Percentiles rank a stretch among this genome's conserved stretches.
These are phyloP conservation scores for Nakazawaea ernobii DNA, from an alignment of 805 yeast genomes.

Conservation along the genomic window DNA sequence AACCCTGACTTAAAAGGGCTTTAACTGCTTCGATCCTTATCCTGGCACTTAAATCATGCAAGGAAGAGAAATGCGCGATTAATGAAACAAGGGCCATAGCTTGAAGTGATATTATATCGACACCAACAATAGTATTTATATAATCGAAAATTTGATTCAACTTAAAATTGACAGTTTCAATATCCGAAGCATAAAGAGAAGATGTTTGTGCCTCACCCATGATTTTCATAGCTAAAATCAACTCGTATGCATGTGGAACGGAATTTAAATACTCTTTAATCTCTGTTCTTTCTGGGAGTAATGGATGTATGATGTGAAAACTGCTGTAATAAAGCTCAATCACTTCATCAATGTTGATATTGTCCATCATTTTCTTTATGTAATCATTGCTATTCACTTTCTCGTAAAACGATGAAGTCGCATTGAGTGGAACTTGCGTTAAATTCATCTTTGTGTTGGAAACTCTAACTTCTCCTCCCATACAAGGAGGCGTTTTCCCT, in stretches of 20 bases:
- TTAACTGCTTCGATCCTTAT: conserved; percentile 36
- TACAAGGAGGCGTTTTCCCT: conserved; percentile 24
- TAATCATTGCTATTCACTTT: conserved; percentile 18
- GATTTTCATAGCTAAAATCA: conserved; percentile 41
- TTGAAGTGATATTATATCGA: conserved; percentile 40
- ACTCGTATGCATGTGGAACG: conserved; percentile 32
- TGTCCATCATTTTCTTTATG: conserved; percentile 18
- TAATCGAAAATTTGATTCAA: conserved; percentile 26
- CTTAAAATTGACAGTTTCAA: conserved; percentile 33
- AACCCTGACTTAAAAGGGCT: conserved; percentile 2
- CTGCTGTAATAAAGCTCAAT: conserved; percentile 27
- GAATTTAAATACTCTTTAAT: conserved; percentile 27
- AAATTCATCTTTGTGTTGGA: conserved; percentile 10
- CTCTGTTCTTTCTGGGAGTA: conserved; percentile 35
- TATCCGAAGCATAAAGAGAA: conserved; percentile 29
- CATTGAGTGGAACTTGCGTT: background rate
- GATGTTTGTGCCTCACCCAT: conserved; percentile 43
- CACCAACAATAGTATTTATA: conserved; percentile 24
- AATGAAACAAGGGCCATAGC: conserved; percentile 33
- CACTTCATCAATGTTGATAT: conserved; percentile 21
- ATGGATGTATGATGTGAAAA: conserved; percentile 41
- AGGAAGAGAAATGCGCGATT: conserved; percentile 44
- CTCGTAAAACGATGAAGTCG: background rate
- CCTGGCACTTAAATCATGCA: conserved; percentile 38
- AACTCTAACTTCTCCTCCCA: conserved; percentile 14